Conservation (phyloP, 1,284 basidiomycete species). For the Trichosporon faecale region DNA sequence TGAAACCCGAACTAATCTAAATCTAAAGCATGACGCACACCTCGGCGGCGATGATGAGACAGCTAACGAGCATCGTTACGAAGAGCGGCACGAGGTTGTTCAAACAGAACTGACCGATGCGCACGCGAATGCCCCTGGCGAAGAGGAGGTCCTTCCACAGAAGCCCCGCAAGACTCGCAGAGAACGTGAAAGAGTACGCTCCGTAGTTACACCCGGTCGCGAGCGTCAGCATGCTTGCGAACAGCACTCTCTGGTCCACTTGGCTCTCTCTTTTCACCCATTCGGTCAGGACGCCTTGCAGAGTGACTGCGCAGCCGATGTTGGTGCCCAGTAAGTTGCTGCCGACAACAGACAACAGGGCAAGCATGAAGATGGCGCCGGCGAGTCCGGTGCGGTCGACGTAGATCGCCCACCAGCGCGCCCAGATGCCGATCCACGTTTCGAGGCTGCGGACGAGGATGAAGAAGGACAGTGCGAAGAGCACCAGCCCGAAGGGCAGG, state of each 20-base stretch:
- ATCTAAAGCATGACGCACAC: slow-evolving; percentile 49
- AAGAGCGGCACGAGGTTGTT: slow-evolving; percentile 68
- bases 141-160: slow-evolving; percentile 77
- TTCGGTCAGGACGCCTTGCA: slow-evolving; percentile 1
- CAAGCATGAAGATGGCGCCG: slow-evolving; percentile 57
- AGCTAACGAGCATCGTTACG: slow-evolving; percentile 62
- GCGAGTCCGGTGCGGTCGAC: slow-evolving; percentile 47
- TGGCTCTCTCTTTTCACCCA: not conserved
- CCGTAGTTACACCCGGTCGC: slow-evolving; percentile 85
- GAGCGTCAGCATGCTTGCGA: slow-evolving; percentile 59
- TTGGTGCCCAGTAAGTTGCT: slow-evolving; percentile 91
- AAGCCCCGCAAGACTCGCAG: slow-evolving; percentile 83
- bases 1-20: not conserved
- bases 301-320: slow-evolving; percentile 61
- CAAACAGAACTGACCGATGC: slow-evolving; percentile 64
- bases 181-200: slow-evolving; percentile 76
- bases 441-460: slow-evolving; percentile 84
- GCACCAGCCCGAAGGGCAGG: slow-evolving; percentile 59
- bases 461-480: slow-evolving; percentile 93
- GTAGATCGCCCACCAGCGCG: slow-evolving; percentile 64
- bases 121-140: slow-evolving; percentile 74
- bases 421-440: slow-evolving; percentile 84
- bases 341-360: slow-evolving; percentile 62
- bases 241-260: slow-evolving; percentile 39
- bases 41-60: slow-evolving; percentile 51